phyloP scores from a whole-genome alignment of 129 eudicot genomes.

The Ambrosia artemisiifolia region DNA sequence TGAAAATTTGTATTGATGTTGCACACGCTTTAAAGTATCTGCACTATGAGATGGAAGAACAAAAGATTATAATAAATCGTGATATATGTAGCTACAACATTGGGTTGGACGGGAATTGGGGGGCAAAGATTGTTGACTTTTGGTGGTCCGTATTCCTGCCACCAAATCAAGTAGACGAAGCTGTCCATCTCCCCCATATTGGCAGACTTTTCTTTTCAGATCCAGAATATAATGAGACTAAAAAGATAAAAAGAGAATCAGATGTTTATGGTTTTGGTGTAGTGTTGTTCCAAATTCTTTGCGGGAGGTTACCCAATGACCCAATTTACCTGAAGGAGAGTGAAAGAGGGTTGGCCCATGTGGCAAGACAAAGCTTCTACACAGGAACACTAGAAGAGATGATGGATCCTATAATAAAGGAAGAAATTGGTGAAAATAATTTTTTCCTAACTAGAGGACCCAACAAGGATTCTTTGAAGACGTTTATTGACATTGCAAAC shows the following conservation, averaged over 20 bases:
- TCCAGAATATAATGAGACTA: not conserved
- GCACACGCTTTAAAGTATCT: not conserved
- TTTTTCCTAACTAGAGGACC: not conserved
- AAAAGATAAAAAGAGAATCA: not conserved
- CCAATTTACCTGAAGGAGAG: not conserved
- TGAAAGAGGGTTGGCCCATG: not conserved
- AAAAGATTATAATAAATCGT: not conserved
- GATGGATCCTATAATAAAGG: not conserved
- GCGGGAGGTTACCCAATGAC: not conserved
- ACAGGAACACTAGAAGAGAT: not conserved
- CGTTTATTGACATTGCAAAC: not conserved
- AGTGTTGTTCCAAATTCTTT: not conserved
- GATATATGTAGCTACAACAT: not conserved
- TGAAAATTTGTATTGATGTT: not conserved
- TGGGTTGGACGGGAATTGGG: not conserved
- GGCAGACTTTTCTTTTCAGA: not conserved
- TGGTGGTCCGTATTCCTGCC: not conserved
- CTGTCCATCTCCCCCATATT: not conserved
- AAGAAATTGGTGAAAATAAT: not conserved
- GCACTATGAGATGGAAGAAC: not conserved
- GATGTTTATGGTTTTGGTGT: constrained; percentile 3
- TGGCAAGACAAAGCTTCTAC: not conserved
- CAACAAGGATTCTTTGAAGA: not conserved
- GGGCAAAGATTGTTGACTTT: not conserved
- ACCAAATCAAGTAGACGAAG: not conserved